Conservation (phyloP, 2,329 filamentous ascomycete species). For the Bimuria novae-zelandiae region DNA sequence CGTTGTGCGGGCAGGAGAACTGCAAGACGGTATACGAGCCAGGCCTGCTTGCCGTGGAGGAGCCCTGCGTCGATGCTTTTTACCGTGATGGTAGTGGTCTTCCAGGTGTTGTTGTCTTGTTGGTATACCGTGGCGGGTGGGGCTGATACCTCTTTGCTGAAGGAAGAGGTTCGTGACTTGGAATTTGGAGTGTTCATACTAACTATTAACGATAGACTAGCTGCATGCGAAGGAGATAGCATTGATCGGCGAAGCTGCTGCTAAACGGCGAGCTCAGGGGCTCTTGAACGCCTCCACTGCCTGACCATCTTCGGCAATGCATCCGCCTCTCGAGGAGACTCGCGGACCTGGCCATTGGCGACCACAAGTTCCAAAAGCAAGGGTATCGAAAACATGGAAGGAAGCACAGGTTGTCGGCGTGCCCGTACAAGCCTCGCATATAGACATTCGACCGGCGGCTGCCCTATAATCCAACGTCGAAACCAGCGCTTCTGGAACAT, state of each 20-base stretch:
- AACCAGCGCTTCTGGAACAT: neutral
- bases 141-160: neutral
- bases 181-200: neutral
- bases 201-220: neutral
- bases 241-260: neutral
- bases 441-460: neutral
- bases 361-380: neutral
- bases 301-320: neutral
- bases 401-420: neutral
- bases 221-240: neutral
- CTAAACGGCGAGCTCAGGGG: neutral
- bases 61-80: constrained; percentile 1
- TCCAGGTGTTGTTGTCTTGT: constrained; percentile 3
- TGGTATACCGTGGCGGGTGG: constrained; percentile 3
- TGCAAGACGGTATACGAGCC: neutral
- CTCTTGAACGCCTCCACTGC: constrained; percentile 1
- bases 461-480: neutral
- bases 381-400: neutral
- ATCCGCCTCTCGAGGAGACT: neutral
- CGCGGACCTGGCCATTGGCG: neutral
- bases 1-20: constrained; percentile 5
- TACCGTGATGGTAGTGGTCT: constrained; percentile 4
- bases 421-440: neutral
- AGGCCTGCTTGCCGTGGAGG: neutral
- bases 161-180: neutral